A percentile compares a stretch with the other conserved stretches of the same genome.
These are phyloP conservation scores for Pythium brachiatum DNA, from an alignment of 352 stramenopile genomes.

Conservation along the genomic window DNA sequence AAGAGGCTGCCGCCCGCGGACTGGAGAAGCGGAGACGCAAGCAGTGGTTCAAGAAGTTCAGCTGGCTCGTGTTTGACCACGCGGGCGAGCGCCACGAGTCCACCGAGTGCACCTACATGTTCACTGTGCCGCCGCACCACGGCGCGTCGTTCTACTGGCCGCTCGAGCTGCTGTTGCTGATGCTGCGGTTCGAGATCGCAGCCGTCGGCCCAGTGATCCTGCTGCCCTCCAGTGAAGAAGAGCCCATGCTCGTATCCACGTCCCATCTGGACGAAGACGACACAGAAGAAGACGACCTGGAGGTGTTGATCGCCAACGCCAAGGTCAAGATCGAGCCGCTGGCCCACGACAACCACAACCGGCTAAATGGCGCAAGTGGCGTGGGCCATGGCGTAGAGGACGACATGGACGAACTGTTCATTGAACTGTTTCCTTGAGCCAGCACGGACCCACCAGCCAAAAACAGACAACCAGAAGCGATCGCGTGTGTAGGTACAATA, in stretches of 20 bases:
- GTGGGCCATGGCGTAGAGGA: too few relatives aligned
- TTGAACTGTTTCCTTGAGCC: conserved; percentile 22
- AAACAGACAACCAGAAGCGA: neutral
- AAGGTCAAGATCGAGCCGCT: conserved; percentile 21
- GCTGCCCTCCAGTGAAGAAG: conserved; percentile 11
- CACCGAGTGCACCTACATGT: conserved; percentile 19
- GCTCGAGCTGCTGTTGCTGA: conserved; percentile 29
- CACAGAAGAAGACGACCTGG: conserved; percentile 1
- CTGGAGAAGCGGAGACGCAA: conserved; percentile 12
- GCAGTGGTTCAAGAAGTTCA: conserved; percentile 30
- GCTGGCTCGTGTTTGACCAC: conserved; percentile 28
- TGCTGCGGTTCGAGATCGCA: conserved; percentile 21
- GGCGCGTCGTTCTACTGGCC: conserved; percentile 25
- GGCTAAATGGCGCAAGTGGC: neutral
- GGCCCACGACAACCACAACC: neutral
- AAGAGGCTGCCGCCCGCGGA: conserved; percentile 13
- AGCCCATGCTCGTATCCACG: neutral
- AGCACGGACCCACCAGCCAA: neutral
- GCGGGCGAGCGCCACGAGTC: conserved; percentile 12
- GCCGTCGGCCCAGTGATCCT: conserved; percentile 16
- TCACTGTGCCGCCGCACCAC: conserved; percentile 23
- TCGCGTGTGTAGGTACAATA: neutral
- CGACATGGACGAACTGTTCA: conserved; percentile 22
- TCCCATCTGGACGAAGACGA: neutral
- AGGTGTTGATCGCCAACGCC: conserved; percentile 14